Evolutionary conservation across 139 green algal genomes (phyloP).

Genomic region (Marvania coccoides): DNA sequence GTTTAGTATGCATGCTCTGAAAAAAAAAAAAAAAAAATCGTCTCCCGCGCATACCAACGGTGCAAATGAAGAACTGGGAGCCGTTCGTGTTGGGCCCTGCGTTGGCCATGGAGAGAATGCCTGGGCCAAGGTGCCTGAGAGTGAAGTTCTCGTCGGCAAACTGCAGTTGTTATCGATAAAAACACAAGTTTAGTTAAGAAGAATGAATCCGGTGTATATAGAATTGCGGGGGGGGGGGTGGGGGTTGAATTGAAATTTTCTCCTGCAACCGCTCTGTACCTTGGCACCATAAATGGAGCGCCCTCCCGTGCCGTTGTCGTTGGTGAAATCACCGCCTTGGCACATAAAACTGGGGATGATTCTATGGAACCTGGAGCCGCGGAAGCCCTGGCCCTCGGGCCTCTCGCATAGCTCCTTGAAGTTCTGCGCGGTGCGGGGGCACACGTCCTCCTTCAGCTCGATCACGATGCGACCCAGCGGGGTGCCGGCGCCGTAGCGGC

Average conservation of each 20-base stretch:
- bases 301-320: slow-evolving; percentile 64
- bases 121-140: slow-evolving; percentile 69
- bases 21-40: not conserved
- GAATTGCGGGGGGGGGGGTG: no score
- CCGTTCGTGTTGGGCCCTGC: slow-evolving; percentile 77
- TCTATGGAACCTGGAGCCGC: slow-evolving; percentile 41
- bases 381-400: slow-evolving; percentile 20
- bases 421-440: slow-evolving; percentile 87
- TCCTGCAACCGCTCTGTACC: not conserved
- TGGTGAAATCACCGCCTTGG: slow-evolving; percentile 83
- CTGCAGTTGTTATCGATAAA: slow-evolving; percentile 22
- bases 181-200: not conserved
- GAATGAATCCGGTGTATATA: not conserved
- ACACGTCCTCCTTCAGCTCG: slow-evolving; percentile 63
- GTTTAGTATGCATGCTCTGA: not conserved
- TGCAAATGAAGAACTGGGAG: slow-evolving; percentile 79
- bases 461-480: slow-evolving; percentile 77
- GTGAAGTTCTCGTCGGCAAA: slow-evolving; percentile 81
- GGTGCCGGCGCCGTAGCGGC: slow-evolving; percentile 54
- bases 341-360: slow-evolving; percentile 80
- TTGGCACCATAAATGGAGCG: slow-evolving; percentile 74
- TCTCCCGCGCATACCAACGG: no score
- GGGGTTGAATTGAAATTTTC: no score
- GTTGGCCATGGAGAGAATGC: slow-evolving; percentile 70
- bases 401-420: slow-evolving; percentile 67